phyloP scores from a whole-genome alignment of 2,329 filamentous ascomycete species.

The Sclerotinia minor region DNA sequence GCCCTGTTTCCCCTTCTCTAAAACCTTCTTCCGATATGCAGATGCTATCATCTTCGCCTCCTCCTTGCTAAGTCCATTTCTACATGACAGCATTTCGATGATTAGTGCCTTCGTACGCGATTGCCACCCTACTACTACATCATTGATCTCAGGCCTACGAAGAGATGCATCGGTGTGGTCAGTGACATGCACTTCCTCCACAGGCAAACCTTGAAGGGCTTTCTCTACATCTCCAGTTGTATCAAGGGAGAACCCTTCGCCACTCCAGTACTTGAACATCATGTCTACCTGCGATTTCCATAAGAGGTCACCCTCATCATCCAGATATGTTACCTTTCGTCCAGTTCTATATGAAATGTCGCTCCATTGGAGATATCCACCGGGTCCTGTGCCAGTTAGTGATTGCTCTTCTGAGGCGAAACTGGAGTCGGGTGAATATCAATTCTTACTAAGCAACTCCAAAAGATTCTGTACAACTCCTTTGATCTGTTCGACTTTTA shows the following conservation, averaged over 20 bases:
- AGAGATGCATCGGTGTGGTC: background rate
- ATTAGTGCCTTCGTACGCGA: background rate
- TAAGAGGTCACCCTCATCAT: background rate
- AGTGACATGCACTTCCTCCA: background rate
- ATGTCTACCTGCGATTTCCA: background rate
- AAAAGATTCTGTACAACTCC: background rate
- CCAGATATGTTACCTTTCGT: background rate
- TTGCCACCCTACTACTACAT: background rate
- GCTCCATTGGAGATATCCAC: constrained; percentile 5
- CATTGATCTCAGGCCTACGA: background rate
- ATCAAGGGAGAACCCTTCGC: background rate
- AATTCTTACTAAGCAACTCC: background rate
- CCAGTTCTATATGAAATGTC: background rate
- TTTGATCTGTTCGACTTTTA: constrained; percentile 1
- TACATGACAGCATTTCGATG: background rate
- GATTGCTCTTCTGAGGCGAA: background rate
- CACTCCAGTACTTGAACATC: background rate
- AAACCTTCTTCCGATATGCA: background rate
- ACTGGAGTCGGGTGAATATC: background rate
- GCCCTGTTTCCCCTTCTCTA: background rate
- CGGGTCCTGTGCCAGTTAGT: background rate
- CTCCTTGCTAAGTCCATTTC: background rate
- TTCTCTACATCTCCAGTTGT: background rate
- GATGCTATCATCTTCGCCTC: background rate
- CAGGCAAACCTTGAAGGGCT: background rate